These are phyloP conservation scores for Amaranthus hypochondriacus DNA, from an alignment of 148 eudicot genomes.

Conservation along the genomic window DNA sequence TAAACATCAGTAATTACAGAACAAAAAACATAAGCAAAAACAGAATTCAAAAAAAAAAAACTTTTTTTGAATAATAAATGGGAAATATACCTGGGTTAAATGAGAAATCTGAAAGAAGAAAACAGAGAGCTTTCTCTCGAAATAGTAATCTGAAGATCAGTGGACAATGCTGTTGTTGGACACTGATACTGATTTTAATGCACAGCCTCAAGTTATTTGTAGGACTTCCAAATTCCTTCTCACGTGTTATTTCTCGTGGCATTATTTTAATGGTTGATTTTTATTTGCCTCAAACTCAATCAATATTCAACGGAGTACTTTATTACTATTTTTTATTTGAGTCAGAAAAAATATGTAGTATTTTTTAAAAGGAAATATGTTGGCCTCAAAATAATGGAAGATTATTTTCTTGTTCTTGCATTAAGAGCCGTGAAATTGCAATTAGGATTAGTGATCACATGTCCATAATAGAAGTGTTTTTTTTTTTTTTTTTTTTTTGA, in stretches of 20 bases:
- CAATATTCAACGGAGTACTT: too few species aligned
- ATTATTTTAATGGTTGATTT: background rate
- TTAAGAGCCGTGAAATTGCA: too few species aligned
- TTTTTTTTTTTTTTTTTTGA: too few species aligned
- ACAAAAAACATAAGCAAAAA: background rate
- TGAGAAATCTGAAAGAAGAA: background rate
- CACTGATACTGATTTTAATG: background rate
- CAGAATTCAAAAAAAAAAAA: background rate
- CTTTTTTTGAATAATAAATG: background rate
- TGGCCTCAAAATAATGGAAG: background rate
- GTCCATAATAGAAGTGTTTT: too few species aligned
- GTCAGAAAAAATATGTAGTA: too few species aligned
- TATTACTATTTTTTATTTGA: background rate
- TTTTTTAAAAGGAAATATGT: background rate
- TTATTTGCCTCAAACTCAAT: constrained; percentile 11
- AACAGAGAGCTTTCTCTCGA: background rate
- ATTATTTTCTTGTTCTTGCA: background rate
- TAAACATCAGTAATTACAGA: background rate
- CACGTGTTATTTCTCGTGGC: constrained; percentile 14
- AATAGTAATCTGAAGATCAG: background rate
- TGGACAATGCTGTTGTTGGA: background rate
- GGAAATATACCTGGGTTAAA: background rate
- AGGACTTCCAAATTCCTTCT: background rate
- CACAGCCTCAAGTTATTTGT: background rate
- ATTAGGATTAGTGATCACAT: too few species aligned